These are phyloP conservation scores for Emergomyces orientalis DNA, from an alignment of 2,329 filamentous ascomycete species.

Conservation along the genomic window DNA sequence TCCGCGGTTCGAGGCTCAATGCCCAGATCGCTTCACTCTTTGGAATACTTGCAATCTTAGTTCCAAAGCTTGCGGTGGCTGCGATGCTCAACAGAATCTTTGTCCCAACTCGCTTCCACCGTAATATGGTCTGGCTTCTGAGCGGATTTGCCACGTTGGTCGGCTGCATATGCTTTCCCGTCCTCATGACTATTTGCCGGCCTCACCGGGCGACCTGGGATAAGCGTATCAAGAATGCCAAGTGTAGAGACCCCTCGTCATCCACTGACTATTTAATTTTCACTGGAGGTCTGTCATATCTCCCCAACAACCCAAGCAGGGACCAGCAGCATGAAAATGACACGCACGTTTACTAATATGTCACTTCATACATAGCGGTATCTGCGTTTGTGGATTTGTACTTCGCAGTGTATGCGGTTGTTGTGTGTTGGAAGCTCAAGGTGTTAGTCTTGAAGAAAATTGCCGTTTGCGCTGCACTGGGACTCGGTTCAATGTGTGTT, in stretches of 20 bases:
- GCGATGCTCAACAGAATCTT: constrained; percentile 32
- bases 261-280: not conserved
- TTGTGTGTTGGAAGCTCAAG: constrained; percentile 28
- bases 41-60: constrained; percentile 32
- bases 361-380: constrained; percentile 16
- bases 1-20: not conserved
- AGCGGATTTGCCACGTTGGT: constrained; percentile 24
- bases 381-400: constrained; percentile 28
- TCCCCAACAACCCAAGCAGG: not conserved
- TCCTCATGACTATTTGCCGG: constrained; percentile 38
- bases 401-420: constrained; percentile 24
- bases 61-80: constrained; percentile 38
- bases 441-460: constrained; percentile 25
- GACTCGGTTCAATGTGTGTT: constrained; percentile 18
- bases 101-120: constrained; percentile 29
- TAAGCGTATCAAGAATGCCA: constrained; percentile 1
- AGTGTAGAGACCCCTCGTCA: constrained; percentile 8
- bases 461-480: constrained; percentile 22
- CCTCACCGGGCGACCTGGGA: constrained; percentile 36
- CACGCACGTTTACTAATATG: not conserved
- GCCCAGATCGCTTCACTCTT: constrained; percentile 25
- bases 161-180: constrained; percentile 30
- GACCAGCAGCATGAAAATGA: not conserved
- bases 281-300: constrained; percentile 1
- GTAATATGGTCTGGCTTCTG: constrained; percentile 31